A percentile compares a stretch with the other conserved stretches of the same genome.
Conservation (phyloP, 2,329 filamentous ascomycete species). For the Calonectria pauciramosa region DNA sequence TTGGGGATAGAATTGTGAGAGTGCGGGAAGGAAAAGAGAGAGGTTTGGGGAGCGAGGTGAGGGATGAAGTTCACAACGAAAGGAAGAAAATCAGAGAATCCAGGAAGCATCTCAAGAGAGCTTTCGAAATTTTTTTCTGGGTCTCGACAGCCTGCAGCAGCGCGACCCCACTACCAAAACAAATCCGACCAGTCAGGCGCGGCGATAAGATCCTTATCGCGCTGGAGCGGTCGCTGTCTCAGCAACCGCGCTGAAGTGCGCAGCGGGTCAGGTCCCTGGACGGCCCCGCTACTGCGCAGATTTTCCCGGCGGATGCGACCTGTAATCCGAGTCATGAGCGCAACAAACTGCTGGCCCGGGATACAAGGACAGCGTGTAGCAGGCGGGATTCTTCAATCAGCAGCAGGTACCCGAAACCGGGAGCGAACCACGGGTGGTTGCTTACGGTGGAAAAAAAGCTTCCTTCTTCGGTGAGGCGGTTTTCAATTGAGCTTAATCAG, state of each 20-base stretch:
- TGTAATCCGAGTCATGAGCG: neutral
- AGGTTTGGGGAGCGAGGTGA: slow-evolving; percentile 26
- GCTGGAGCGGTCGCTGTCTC: slow-evolving; percentile 48
- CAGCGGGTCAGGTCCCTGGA: slow-evolving; percentile 5
- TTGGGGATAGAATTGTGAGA: neutral
- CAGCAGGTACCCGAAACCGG: neutral
- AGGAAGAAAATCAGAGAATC: slow-evolving; percentile 41
- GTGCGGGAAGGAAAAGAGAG: slow-evolving; percentile 19
- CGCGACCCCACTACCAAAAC: slow-evolving; percentile 34
- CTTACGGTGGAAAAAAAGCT: neutral
- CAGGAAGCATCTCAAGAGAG: slow-evolving; percentile 41
- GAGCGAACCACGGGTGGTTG: neutral
- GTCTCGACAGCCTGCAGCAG: slow-evolving; percentile 26
- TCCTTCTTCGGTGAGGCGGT: neutral
- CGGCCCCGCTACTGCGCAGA: slow-evolving; percentile 41
- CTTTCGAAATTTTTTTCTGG: slow-evolving; percentile 53
- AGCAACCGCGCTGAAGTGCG: slow-evolving; percentile 44
- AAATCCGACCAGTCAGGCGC: slow-evolving; percentile 42
- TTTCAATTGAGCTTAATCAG: neutral
- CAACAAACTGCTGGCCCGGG: slow-evolving; percentile 30
- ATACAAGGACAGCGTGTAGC: neutral
- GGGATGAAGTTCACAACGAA: slow-evolving; percentile 33
- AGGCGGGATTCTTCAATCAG: neutral
- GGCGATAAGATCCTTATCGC: slow-evolving; percentile 51
- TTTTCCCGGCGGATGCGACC: slow-evolving; percentile 30